Conservation (phyloP, 768 basidiomycete species). For the Agaricus subrufescens region DNA sequence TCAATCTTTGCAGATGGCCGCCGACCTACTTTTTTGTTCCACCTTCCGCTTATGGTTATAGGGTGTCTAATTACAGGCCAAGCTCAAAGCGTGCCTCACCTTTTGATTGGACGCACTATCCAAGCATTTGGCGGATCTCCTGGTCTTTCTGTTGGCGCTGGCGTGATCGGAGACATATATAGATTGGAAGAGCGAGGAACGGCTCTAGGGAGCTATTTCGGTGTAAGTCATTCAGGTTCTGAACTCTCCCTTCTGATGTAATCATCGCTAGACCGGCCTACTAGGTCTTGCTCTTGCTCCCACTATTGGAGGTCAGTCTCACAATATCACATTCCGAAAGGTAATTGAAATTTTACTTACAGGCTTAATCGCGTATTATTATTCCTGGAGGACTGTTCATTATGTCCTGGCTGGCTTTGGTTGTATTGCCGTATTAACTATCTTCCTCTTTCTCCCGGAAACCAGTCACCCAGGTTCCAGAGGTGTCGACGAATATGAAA, state of each 20-base stretch:
- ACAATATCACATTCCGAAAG: background rate
- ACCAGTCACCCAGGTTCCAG: constrained; percentile 58
- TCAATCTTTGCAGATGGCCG: constrained; percentile 47
- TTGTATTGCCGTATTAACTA: constrained; percentile 33
- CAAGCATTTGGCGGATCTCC: constrained; percentile 62
- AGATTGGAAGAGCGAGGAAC: constrained; percentile 49
- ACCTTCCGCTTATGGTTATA: constrained; percentile 51
- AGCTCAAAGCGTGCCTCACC: constrained; percentile 31
- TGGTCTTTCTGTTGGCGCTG: constrained; percentile 46
- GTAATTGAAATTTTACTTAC: background rate
- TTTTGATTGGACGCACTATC: constrained; percentile 57
- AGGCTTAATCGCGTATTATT: constrained; percentile 13
- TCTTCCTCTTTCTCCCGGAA: constrained; percentile 52
- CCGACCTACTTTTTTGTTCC: constrained; percentile 49
- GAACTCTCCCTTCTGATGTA: background rate
- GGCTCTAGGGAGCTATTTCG: constrained; percentile 54
- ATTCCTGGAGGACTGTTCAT: constrained; percentile 59
- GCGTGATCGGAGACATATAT: constrained; percentile 60
- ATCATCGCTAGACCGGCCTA: background rate
- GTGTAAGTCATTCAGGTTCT: constrained; percentile 21
- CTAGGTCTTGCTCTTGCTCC: constrained; percentile 38
- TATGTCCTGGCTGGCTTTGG: constrained; percentile 26
- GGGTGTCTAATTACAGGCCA: constrained; percentile 58
- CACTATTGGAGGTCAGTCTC: constrained; percentile 40
- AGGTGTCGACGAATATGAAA: constrained; percentile 44